Evolutionary conservation across 1,284 basidiomycete genomes (phyloP), one percentile per base, ranked within the genome.

Genomic region (Trametes polyzona): DNA sequence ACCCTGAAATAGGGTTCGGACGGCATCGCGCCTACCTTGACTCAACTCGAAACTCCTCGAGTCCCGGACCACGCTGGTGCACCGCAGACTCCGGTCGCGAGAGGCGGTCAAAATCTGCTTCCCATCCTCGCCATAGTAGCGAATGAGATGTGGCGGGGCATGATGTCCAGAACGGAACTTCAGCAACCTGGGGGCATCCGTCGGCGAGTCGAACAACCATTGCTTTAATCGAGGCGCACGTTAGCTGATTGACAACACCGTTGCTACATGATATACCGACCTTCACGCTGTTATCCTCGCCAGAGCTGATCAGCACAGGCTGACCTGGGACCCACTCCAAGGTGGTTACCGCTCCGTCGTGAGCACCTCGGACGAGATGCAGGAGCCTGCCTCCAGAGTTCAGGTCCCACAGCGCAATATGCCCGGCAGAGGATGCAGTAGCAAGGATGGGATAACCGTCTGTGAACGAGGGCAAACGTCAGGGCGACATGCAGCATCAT

Each of bases 191-290:
- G 96, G 95, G 11, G 92, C 80, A 1, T 91, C 79, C 0, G 90
- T 90, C 0, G 93, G 92, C 0, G 94, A 91, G 70, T 99, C 97
- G 66, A 98, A 97, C 43, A 97, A 76, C 96, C 97, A 99, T 93
- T 99, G 95, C 94, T n/a, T n/a, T 96, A n/a, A 7, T 4, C 4
- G 66, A 36, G 10, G 41, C 19, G 40, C 16, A 36, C 41, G 35
- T 12, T 57, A 6, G 58, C 36, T 14, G 26, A 5, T 10, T 16
- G 47, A 12, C 7, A 10, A 39, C 2, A 36, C 7, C n/a, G n/a
- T n/a, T n/a, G n/a, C n/a, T n/a, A n/a, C n/a, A n/a, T n/a, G n/a
- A n/a, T n/a, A n/a, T n/a, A 62, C 72, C 46, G 52, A 95, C 93
- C 81, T 96, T 96, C 57, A 98, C 83, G 67, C 92, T 93, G 69